Evolutionary conservation across 2,329 filamentous ascomycete species (phyloP).

Genomic region (Monosporascus sp.): DNA sequence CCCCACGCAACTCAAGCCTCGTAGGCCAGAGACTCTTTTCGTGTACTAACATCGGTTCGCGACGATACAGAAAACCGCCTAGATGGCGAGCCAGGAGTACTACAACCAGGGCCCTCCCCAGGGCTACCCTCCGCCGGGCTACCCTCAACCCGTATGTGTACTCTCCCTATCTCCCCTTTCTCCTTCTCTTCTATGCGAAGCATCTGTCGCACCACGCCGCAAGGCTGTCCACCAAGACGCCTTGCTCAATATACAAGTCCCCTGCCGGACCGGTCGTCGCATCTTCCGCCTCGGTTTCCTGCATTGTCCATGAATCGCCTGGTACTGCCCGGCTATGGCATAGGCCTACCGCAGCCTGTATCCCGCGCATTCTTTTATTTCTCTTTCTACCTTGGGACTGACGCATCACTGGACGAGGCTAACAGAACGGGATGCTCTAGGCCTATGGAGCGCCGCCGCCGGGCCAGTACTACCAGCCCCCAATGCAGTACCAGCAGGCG

Average conservation of each 20-base stretch:
- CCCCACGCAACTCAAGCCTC: not conserved
- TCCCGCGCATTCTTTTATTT: not conserved
- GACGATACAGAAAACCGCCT: conserved; percentile 9
- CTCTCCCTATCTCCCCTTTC: conserved; percentile 2
- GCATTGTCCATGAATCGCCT: no score
- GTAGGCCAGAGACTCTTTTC: not conserved
- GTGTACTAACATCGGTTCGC: not conserved
- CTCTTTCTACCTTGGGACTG: not conserved
- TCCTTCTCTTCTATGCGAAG: not conserved
- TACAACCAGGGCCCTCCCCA: conserved; percentile 26
- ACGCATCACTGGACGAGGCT: not conserved
- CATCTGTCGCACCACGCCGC: not conserved
- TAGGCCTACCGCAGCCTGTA: not conserved
- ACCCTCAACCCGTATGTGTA: conserved; percentile 36
- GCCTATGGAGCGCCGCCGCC: conserved; percentile 32
- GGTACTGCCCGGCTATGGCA: no score
- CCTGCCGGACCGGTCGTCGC: no score
- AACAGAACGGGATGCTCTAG: conserved; percentile 15
- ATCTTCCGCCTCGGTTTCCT: no score
- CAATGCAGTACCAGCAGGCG: conserved; percentile 42
- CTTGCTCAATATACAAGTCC: not conserved
- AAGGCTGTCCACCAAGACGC: conserved; percentile 5
- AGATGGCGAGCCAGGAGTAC: conserved; percentile 26
- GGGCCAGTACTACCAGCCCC: conserved; percentile 35
- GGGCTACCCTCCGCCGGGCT: conserved; percentile 31